Evolutionary conservation across 345 rosid genomes (phyloP), one percentile per base, ranked within the genome.

Genomic region (Luvunga scandens): DNA sequence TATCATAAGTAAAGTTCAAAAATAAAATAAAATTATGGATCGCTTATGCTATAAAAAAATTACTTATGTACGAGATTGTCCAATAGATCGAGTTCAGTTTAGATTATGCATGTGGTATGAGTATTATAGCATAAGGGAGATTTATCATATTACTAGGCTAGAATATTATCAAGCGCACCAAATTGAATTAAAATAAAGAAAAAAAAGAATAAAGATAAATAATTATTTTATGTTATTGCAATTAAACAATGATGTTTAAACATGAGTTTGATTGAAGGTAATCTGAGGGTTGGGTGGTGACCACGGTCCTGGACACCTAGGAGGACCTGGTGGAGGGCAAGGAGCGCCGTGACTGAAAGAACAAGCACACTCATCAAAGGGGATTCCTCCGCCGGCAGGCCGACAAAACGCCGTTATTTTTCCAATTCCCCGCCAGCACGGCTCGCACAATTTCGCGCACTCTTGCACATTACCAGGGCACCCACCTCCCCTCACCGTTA

Each of bases 341-440:
- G 85, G 79, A 53, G 85, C 80, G 6, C 85, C 88, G 0, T 67
- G 2, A 4, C 7, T 21, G 70, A 82, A 82, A 2, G 53, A 28
- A 42, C 88, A 82, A 3, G 80, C 9, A 48, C 88, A 82, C 6
- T 72, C 66, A 33, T 78, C 85, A 13, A 34, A 71, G 5, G 73
- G 84, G 27, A 75, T 61, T 16, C 76, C 84, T 27, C 79, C 85
- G 7, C 88, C 84, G 0, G 82, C 72, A 0, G 80, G 45, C 1
- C 45, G 69, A 48, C 84, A 85, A 71, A 25, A 80, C 34, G 70
- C 57, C 0, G 2, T 68, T 30, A 85, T 30, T 13, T 19, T 1
- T 21, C 88, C 88, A 7, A 80, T 6, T 2, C 82, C 82, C 1
- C 78, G 68, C 60, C 45, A 82, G 50, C 88, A 85, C 0, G 85